Evolutionary conservation across 148 eudicot genomes (phyloP).

Genomic region (Silene latifolia): DNA sequence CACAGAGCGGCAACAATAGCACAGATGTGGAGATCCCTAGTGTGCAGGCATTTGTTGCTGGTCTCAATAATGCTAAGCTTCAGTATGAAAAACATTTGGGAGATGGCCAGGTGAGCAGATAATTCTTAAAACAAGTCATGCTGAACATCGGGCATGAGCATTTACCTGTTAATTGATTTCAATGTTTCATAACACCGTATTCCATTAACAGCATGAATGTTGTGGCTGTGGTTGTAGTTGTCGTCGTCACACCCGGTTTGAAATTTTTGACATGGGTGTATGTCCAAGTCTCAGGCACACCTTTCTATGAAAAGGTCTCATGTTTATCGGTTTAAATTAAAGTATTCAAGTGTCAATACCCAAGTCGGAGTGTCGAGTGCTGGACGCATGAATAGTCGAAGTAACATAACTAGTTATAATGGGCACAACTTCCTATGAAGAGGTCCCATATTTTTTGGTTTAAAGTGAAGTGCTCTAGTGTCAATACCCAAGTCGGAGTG

Average conservation of each 20-base stretch:
- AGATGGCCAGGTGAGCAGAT: conserved; percentile 48
- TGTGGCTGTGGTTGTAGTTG: background rate
- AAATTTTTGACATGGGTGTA: background rate
- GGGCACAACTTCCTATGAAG: no score
- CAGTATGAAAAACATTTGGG: conserved; percentile 58
- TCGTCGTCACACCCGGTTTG: background rate
- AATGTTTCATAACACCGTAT: background rate
- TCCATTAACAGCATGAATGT: background rate
- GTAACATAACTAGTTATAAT: no score
- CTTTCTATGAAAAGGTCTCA: background rate
- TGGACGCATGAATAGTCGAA: no score
- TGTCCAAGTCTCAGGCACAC: background rate
- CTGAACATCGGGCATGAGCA: background rate
- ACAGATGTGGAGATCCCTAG: conserved; percentile 72
- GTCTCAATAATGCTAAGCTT: conserved; percentile 78
- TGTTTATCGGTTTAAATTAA: no score
- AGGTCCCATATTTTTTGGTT: no score
- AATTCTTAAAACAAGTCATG: background rate
- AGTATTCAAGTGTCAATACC: no score
- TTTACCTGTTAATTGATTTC: background rate
- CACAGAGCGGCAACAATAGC: conserved; percentile 32
- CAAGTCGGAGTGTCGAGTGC: no score
- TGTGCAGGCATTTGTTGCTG: conserved; percentile 73
- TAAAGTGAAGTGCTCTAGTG: no score
- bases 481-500: no score